These are phyloP conservation scores for Helotiales sp. DNA, from an alignment of 2,329 filamentous ascomycete genomes.

Conservation along the genomic window DNA sequence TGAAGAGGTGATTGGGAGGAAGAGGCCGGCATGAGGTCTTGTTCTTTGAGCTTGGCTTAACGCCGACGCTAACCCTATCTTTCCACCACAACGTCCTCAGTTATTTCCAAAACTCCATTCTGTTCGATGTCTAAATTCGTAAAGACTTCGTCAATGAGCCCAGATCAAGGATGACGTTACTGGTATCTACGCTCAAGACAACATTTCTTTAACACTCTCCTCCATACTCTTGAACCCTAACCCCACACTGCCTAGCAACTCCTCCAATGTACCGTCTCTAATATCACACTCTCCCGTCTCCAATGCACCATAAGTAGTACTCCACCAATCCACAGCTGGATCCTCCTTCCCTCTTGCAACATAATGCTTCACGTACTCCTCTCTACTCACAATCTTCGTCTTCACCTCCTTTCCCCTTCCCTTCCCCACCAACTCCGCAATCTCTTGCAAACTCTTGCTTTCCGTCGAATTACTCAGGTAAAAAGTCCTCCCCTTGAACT, in stretches of 20 bases:
- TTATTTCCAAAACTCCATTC: no score
- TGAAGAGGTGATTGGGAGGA: no score
- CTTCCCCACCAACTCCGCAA: conserved; percentile 19
- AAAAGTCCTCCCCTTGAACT: conserved; percentile 22
- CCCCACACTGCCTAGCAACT: conserved; percentile 16
- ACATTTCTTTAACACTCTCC: conserved; percentile 25
- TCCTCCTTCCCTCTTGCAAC: conserved; percentile 20
- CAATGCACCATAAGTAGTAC: conserved; percentile 23
- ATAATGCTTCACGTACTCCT: conserved; percentile 26
- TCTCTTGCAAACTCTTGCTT: conserved; percentile 19
- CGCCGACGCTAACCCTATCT: no score
- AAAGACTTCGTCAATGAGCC: no score
- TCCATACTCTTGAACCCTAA: conserved; percentile 18
- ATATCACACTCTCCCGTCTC: conserved; percentile 24
- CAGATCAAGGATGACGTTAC: not conserved
- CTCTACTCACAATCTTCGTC: conserved; percentile 20
- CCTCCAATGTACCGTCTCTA: conserved; percentile 23
- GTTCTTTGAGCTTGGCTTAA: no score
- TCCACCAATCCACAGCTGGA: conserved; percentile 26
- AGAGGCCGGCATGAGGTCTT: no score
- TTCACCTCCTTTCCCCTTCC: conserved; percentile 13
- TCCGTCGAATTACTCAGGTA: conserved; percentile 15
- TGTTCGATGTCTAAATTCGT: no score
- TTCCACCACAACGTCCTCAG: no score
- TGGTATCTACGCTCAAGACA: not conserved